Base-by-base conservation (phyloP, 2,329 filamentous ascomycete species). In the Colletotrichum karsti region DNA sequence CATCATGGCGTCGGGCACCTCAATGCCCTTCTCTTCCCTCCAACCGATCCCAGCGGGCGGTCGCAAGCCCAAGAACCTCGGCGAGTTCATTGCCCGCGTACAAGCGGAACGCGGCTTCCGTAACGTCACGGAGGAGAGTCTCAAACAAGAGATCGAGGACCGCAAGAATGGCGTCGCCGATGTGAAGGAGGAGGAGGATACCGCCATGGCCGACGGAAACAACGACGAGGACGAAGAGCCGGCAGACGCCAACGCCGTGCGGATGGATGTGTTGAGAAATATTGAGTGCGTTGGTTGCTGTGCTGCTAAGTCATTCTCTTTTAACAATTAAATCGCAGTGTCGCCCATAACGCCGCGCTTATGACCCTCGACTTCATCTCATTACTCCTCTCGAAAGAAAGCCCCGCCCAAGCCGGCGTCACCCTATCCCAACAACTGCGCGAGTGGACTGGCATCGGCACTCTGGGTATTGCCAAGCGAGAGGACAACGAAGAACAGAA, bases 331-430 rank as follows among this genome's bases (percentile, higher is more conserved):
- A 6, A 35, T 12, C 63, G 80, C 76, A 85, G 80, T 77, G 81
- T 73, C 7, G 84, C 84, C 10, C 83, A 88, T 63, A 88, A 91
- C 71, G 87, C 89, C 60, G 86, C 91, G 42, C 84, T 92, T 75
- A 85, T 93, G 67, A 90, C 91, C 7, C 88, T 97, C 73, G 93
- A 97, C 77, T 93, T 95, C 73, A 82, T 97, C 63, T 97, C 94
- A 30, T 87, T 97, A 7, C 85, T 97, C 1, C 84, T 96, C 15
- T 93, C 93, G n/a, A 95, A 94, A 77, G 89, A 96, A 75, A 85
- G 85, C n/a, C 92, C 93, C 0, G 88, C 87, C 8, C 88, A 91
- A 71, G 93, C 91, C 5, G 85, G 90, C 72, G 79, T 84, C 51
- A 93, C 93, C 5, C 87, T 97, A 69, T 94, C 92, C 1, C 86